These are phyloP conservation scores for Scedosporium boydii DNA, from an alignment of 2,329 filamentous ascomycete species.

Conservation along the genomic window DNA sequence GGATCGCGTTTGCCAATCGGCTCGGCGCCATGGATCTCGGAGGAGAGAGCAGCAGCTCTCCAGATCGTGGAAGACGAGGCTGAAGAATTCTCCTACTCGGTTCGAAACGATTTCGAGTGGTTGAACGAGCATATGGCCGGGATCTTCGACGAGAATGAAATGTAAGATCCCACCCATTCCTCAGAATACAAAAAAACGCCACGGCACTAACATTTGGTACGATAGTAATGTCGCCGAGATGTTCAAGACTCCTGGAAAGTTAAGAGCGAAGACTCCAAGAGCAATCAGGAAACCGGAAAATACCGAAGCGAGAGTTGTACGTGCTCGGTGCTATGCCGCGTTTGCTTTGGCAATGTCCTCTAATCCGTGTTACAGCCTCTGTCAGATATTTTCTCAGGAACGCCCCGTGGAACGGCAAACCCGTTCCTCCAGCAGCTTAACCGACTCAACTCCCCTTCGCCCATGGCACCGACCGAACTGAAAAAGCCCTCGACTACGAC, in stretches of 20 bases:
- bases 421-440: slow-evolving; percentile 40
- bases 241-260: slow-evolving; percentile 87
- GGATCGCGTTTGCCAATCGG: slow-evolving; percentile 61
- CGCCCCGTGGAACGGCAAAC: slow-evolving; percentile 43
- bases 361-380: slow-evolving; percentile 39
- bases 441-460: slow-evolving; percentile 45
- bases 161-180: slow-evolving; percentile 42
- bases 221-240: slow-evolving; percentile 79
- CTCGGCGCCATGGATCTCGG: slow-evolving; percentile 73
- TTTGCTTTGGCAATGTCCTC: slow-evolving; percentile 8
- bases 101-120: slow-evolving; percentile 93
- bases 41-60: slow-evolving; percentile 70
- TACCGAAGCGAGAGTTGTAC: slow-evolving; percentile 53
- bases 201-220: background rate
- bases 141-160: slow-evolving; percentile 77
- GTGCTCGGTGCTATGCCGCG: slow-evolving; percentile 18
- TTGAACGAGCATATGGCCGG: slow-evolving; percentile 97
- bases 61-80: slow-evolving; percentile 72
- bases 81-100: slow-evolving; percentile 88
- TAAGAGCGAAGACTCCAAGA: slow-evolving; percentile 72
- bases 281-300: slow-evolving; percentile 54
- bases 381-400: slow-evolving; percentile 48
- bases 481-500: slow-evolving; percentile 2
- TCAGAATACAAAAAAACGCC: background rate
- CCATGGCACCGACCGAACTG: slow-evolving; percentile 17